Conservation (phyloP, 1,139 yeast species). For the Candida sanyaensis region DNA sequence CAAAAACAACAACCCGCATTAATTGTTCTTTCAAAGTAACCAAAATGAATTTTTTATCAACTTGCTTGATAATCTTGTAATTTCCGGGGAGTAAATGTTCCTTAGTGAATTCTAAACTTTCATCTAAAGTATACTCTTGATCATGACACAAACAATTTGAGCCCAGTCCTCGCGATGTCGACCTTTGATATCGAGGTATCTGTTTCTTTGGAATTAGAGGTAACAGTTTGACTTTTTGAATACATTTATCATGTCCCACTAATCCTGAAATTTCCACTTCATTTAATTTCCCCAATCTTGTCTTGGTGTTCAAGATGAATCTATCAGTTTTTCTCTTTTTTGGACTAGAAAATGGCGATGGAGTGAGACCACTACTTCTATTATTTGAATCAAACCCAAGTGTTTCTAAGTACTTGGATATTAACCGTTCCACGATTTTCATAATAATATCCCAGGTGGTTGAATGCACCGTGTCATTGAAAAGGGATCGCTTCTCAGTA, state of each 20-base stretch:
- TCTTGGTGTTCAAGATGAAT: conserved; percentile 10
- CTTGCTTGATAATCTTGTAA: conserved; percentile 42
- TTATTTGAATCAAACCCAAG: conserved; percentile 19
- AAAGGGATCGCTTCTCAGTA: conserved; percentile 33
- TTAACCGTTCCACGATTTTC: conserved; percentile 29
- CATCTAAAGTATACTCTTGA: conserved; percentile 4
- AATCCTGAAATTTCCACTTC: conserved; percentile 11
- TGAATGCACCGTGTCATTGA: conserved; percentile 40
- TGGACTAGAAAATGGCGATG: conserved; percentile 12
- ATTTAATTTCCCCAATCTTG: conserved; percentile 9
- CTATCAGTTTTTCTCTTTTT: conserved; percentile 8
- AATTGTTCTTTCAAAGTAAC: conserved; percentile 25
- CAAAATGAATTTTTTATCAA: conserved; percentile 62
- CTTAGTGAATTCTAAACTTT: conserved; percentile 8
- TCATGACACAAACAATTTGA: conserved; percentile 1
- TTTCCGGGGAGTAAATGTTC: conserved; percentile 11
- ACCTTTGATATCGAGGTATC: background rate
- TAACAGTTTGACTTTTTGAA: background rate
- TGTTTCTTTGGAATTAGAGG: background rate
- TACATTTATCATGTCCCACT: background rate
- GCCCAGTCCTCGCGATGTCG: too few relatives aligned
- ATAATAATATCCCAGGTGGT: conserved; percentile 24
- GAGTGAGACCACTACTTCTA: background rate
- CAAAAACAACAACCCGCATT: conserved; percentile 41
- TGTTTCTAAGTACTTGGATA: conserved; percentile 26